These are phyloP conservation scores for Ceratobasidium sp. DNA, from an alignment of 1,284 basidiomycete genomes.

Conservation along the genomic window DNA sequence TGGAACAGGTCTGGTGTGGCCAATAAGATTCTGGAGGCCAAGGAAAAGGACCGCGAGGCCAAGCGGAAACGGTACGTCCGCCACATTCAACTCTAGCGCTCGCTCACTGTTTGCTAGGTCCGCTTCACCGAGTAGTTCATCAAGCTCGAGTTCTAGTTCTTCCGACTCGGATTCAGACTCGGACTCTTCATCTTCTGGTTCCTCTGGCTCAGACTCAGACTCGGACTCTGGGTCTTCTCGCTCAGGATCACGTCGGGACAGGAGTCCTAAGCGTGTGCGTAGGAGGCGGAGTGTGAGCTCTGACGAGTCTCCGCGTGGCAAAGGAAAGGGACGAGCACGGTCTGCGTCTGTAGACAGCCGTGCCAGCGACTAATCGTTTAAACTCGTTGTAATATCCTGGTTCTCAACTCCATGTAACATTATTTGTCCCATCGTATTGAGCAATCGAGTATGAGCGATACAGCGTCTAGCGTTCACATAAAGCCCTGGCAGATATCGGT, in stretches of 20 bases:
- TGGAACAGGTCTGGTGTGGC: slow-evolving; percentile 66
- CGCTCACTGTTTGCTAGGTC: slow-evolving; percentile 6
- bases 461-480: neutral
- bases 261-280: slow-evolving; percentile 9
- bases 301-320: neutral
- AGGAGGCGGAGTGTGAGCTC: slow-evolving; percentile 8
- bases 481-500: neutral
- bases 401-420: slow-evolving; percentile 20
- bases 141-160: slow-evolving; percentile 29
- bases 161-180: slow-evolving; percentile 55
- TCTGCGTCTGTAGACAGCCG: slow-evolving; percentile 19
- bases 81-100: neutral
- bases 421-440: slow-evolving; percentile 13
- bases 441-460: neutral
- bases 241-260: slow-evolving; percentile 32
- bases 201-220: slow-evolving; percentile 21
- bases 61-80: slow-evolving; percentile 46
- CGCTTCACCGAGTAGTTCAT: slow-evolving; percentile 42
- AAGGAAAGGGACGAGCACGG: slow-evolving; percentile 27
- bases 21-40: slow-evolving; percentile 72
- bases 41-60: slow-evolving; percentile 69
- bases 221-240: slow-evolving; percentile 9
- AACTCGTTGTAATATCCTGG: neutral
- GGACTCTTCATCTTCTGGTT: slow-evolving; percentile 46
- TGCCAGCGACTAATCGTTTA: slow-evolving; percentile 2